Base-by-base conservation (phyloP, 192 early-diverging fungal species). In the Backusella westeae region DNA sequence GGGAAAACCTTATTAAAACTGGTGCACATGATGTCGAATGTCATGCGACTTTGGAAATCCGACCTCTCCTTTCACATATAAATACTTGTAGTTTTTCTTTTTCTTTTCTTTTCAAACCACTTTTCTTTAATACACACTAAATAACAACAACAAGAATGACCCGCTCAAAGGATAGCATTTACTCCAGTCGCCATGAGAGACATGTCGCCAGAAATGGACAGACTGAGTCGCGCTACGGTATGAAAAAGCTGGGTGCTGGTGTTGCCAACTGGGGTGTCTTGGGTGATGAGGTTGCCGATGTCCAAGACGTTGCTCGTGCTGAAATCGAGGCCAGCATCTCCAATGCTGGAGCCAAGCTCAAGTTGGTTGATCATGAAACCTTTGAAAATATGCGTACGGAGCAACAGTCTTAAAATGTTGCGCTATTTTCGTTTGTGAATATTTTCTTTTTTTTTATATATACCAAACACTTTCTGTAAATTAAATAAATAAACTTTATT, bases 171-270 rank as follows among this genome's bases (percentile, higher is more conserved):
- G 26, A 68, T 35, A 19, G 15, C 46, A 32, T 36, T 41, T 76
- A 76, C 49, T 4, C 39, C 29, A 34, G 71, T 23, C 65, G 46
- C 7, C 75, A 76, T 56, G 75, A 76, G 19, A 66, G 26, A 15
- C 75, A 76, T 0, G 67, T 76, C 6, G 29, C 75, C 41, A 67
- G 74, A 41, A 79, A 79, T 65, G 78, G 78, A 21, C 42, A 71
- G 21, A 32, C 53, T 8, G 78, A 79, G 53, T 26, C 67, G 2
- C 72, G 78, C 32, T 46, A 63, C 2, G 32, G 65, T 8, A 35
- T 75, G 4, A 79, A 79, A 29, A 79, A 79, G 49, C 4, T 44
- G 14, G 78, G 78, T 39, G 78, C 63, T 15, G 78, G 78, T n/a
- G 35, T 56, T 23, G 78, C 44, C n/a, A 79, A 79, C 63, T 79